These are phyloP conservation scores for Spathaspora girioi DNA, from an alignment of 805 yeast genomes.

Conservation along the genomic window DNA sequence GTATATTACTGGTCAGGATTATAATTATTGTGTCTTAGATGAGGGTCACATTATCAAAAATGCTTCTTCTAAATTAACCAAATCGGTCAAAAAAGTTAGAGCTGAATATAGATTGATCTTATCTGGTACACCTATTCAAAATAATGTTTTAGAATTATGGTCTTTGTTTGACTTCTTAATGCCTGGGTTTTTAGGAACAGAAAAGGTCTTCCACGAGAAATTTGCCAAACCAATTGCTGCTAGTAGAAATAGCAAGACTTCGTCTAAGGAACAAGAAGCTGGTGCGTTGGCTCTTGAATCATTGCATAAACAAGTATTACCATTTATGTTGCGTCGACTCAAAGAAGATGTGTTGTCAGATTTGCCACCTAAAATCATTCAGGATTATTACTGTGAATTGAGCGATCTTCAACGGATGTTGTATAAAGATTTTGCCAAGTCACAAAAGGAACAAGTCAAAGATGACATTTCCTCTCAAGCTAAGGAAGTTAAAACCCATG, in stretches of 20 bases:
- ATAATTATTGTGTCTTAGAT: slow-evolving; percentile 92
- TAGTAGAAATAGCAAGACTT: slow-evolving; percentile 80
- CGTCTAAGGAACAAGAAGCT: slow-evolving; percentile 91
- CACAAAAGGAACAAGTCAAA: slow-evolving; percentile 71
- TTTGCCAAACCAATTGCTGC: slow-evolving; percentile 98
- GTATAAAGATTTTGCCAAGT: slow-evolving; percentile 84
- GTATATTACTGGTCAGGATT: slow-evolving; percentile 54
- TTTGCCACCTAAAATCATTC: slow-evolving; percentile 96
- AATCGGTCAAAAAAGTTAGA: slow-evolving; percentile 74
- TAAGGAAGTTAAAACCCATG: slow-evolving; percentile 72
- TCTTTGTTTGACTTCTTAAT: slow-evolving; percentile 93
- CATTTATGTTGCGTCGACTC: slow-evolving; percentile 91
- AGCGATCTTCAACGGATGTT: slow-evolving; percentile 85
- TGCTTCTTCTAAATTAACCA: slow-evolving; percentile 80
- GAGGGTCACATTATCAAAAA: slow-evolving; percentile 98
- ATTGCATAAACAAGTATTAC: slow-evolving; percentile 91
- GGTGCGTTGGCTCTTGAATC: slow-evolving; percentile 97
- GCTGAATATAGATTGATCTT: slow-evolving; percentile 89
- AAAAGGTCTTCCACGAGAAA: slow-evolving; percentile 87
- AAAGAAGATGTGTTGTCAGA: slow-evolving; percentile 96
- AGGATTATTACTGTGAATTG: slow-evolving; percentile 95
- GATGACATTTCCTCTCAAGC: slow-evolving; percentile 51
- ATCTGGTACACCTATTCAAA: slow-evolving; percentile 98
- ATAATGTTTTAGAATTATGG: slow-evolving; percentile 95
- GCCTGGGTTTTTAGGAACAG: slow-evolving; percentile 98